Evolutionary conservation across 2,329 filamentous ascomycete species (phyloP).

Genomic region (Microsporum canis): DNA sequence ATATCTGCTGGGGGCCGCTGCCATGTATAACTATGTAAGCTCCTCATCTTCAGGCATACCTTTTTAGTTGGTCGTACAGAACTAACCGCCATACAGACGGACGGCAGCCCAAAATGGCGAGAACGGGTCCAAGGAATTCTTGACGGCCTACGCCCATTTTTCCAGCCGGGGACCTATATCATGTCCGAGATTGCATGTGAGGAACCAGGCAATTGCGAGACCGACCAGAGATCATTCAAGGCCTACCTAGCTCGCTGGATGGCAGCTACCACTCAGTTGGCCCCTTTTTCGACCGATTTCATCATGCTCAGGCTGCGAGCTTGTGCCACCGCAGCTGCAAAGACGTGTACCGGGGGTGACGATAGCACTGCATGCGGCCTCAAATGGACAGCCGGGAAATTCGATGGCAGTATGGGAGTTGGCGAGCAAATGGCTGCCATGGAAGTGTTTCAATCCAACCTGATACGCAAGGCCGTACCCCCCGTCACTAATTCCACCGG

Average conservation of each 20-base stretch:
- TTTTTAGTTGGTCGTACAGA: no score
- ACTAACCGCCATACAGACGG: conserved; percentile 25
- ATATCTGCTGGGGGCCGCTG: conserved; percentile 49
- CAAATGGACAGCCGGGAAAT: conserved; percentile 46
- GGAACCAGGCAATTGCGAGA: conserved; percentile 47
- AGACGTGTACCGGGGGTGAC: conserved; percentile 50
- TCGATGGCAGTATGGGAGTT: conserved; percentile 50
- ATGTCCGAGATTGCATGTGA: conserved; percentile 61
- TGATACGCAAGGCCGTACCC: conserved; percentile 37
- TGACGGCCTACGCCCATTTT: conserved; percentile 41
- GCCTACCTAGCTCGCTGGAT: conserved; percentile 59
- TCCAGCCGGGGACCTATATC: conserved; percentile 38
- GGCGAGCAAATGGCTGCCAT: conserved; percentile 60
- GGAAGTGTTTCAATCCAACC: conserved; percentile 50
- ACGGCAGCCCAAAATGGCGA: conserved; percentile 43
- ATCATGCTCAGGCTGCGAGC: conserved; percentile 49
- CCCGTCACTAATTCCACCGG: conserved; percentile 46
- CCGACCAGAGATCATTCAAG: conserved; percentile 64
- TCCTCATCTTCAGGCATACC: background rate
- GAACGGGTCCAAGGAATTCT: conserved; percentile 46
- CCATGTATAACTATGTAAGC: conserved; percentile 54
- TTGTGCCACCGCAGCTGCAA: conserved; percentile 49
- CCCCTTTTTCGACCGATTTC: conserved; percentile 44
- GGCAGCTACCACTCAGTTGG: conserved; percentile 49
- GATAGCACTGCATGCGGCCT: conserved; percentile 53